Percentiles rank a stretch among this genome's conserved stretches.
Conservation (phyloP, 805 yeast species). For the Cyberlindnera mycetangii region DNA sequence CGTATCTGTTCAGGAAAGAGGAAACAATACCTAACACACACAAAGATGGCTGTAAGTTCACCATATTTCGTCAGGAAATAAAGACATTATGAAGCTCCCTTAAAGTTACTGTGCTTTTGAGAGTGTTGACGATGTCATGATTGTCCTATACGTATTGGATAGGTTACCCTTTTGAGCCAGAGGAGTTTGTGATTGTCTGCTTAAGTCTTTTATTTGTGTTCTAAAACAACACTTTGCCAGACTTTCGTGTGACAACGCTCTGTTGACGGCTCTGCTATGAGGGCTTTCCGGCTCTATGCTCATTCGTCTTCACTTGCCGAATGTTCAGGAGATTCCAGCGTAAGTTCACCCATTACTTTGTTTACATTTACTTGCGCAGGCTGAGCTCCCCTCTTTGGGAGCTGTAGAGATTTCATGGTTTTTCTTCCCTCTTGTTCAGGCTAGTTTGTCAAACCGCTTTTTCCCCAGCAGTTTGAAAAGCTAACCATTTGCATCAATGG, state of each 20-base stretch:
- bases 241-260: background rate
- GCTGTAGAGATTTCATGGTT: conserved; percentile 7
- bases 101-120: conserved; percentile 12
- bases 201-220: background rate
- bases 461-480: background rate
- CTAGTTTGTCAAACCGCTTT: background rate
- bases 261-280: background rate
- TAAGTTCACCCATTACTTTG: conserved; percentile 4
- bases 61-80: background rate
- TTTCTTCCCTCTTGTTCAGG: conserved; percentile 3
- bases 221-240: no score
- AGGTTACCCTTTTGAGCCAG: background rate
- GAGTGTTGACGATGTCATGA: conserved; percentile 31
- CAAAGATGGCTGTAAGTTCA: conserved; percentile 8
- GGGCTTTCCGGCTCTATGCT: background rate
- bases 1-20: background rate
- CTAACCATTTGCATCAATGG: background rate
- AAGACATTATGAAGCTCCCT: conserved; percentile 30
- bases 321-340: background rate
- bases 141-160: background rate
- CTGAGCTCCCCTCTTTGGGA: conserved; percentile 6
- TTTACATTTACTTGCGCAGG: conserved; percentile 21
- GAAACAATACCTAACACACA: background rate
- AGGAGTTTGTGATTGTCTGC: background rate
- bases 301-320: background rate